Conservation (phyloP, 169 alveolate genomes). For the Eimeria tenella region DNA sequence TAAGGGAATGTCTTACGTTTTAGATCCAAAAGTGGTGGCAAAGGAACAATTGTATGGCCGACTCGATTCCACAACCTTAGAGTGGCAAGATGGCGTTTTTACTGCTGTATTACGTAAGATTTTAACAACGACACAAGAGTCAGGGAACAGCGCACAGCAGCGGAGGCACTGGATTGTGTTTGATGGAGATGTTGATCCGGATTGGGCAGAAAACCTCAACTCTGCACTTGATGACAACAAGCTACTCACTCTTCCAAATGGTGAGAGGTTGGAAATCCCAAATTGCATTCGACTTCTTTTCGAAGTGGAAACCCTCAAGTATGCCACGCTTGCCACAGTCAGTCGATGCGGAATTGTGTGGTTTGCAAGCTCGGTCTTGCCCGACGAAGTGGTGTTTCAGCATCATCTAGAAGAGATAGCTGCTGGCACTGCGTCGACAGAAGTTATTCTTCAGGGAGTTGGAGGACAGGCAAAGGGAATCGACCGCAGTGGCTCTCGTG, state of each 20-base stretch:
- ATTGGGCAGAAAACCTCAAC: slow-evolving; percentile 99
- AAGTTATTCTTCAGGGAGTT: slow-evolving; percentile 30
- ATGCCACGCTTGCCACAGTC: slow-evolving; percentile 99
- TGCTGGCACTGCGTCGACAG: not conserved
- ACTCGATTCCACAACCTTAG: slow-evolving; percentile 94
- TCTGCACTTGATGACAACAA: slow-evolving; percentile 99
- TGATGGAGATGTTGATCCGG: slow-evolving; percentile 99
- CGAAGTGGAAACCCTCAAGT: slow-evolving; percentile 96
- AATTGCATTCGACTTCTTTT: slow-evolving; percentile 91
- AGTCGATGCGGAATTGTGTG: slow-evolving; percentile 99
- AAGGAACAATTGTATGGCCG: slow-evolving; percentile 93
- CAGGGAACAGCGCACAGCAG: slow-evolving; percentile 83
- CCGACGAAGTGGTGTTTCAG: slow-evolving; percentile 82
- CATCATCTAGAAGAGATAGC: slow-evolving; percentile 53
- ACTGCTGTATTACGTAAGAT: slow-evolving; percentile 94
- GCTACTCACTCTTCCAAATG: slow-evolving; percentile 97
- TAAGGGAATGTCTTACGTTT: slow-evolving; percentile 85
- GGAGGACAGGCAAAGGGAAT: slow-evolving; percentile 55
- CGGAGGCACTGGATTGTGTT: slow-evolving; percentile 98
- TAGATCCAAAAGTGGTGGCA: slow-evolving; percentile 97
- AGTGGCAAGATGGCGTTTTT: slow-evolving; percentile 98
- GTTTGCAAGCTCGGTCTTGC: slow-evolving; percentile 95
- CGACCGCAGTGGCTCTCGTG: slow-evolving; percentile 53
- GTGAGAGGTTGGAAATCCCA: slow-evolving; percentile 84
- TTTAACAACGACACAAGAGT: slow-evolving; percentile 86